Evolutionary conservation across 1,284 basidiomycete genomes (phyloP), one percentile per base, ranked within the genome.

Genomic region (Moniliophthora roreri): DNA sequence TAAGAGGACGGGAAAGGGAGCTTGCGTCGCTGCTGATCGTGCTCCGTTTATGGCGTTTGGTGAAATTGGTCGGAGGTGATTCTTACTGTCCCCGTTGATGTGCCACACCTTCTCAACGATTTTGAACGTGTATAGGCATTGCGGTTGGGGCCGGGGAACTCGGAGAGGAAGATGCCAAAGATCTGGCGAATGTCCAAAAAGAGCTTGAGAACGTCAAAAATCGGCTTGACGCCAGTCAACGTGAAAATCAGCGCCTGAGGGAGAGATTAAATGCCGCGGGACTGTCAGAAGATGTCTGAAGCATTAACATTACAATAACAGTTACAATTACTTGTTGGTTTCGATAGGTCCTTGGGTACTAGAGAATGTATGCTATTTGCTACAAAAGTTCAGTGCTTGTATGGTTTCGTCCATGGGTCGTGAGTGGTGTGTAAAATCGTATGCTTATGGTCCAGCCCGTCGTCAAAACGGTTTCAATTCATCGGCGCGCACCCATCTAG

Each of bases 21-120:
- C 75, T 92, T 20, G 85, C 82, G 1, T 79, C 77, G 6, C 69
- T 92, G 21, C 78, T 92, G 37, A 75, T 92, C 45, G 71, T 88
- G 8, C 71, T 92, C 18, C 88, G 90, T 66, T 64, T 92, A 9
- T 91, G 89, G 89, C 76, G 90, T 28, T 71, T 91, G 21, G 79
- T 92, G 24, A 89, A 91, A 64, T 73, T 91, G 10, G 84, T 90
- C 18, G 86, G 85, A 76, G 87, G 89, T 89, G 57, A 62, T 72
- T 61, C 35, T 18, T 36, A 15, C 11, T 34, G 49, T 45, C 55
- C 42, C 50, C 41, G 49, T 39, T 24, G 20, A 20, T 41, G 16
- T 63, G 72, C 90, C 7, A 83, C 89, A 24, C 84, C 84, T 75
- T 84, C 89, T 88, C 56, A 61, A 71, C 60, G n/a, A 39, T 36